These are phyloP conservation scores for Xylaria sp. DNA, from an alignment of 2,329 filamentous ascomycete genomes.

Conservation along the genomic window DNA sequence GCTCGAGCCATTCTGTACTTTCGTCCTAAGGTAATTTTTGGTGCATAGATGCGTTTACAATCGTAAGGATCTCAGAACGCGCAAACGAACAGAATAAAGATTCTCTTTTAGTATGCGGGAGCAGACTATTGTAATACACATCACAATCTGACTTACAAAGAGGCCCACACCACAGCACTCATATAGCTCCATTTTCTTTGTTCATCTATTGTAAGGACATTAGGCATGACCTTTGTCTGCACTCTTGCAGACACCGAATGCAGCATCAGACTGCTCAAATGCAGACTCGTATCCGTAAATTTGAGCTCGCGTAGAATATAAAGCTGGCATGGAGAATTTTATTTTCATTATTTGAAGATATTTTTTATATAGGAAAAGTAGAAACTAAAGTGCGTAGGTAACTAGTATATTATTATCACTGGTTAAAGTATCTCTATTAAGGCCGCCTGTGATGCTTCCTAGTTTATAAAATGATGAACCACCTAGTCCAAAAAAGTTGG, in stretches of 20 bases:
- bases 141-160: not conserved
- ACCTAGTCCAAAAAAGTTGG: not conserved
- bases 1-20: constrained; percentile 10
- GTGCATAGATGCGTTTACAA: not conserved
- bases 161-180: not conserved
- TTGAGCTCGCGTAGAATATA: not conserved
- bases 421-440: not conserved
- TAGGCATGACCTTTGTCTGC: constrained; percentile 10
- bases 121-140: not conserved
- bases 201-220: not conserved
- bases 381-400: not conserved
- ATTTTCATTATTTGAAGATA: not conserved
- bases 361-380: not conserved
- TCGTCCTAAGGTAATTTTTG: too few species aligned
- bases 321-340: not conserved
- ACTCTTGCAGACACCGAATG: constrained; percentile 8
- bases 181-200: not conserved
- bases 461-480: not conserved
- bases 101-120: not conserved
- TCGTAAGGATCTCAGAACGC: not conserved
- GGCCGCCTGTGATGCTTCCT: not conserved
- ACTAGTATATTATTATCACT: not conserved
- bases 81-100: not conserved
- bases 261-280: not conserved
- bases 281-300: not conserved